Evolutionary conservation across 2,329 filamentous ascomycete genomes (phyloP), one percentile per base, ranked within the genome.

Genomic region (Alternaria gansuensis): DNA sequence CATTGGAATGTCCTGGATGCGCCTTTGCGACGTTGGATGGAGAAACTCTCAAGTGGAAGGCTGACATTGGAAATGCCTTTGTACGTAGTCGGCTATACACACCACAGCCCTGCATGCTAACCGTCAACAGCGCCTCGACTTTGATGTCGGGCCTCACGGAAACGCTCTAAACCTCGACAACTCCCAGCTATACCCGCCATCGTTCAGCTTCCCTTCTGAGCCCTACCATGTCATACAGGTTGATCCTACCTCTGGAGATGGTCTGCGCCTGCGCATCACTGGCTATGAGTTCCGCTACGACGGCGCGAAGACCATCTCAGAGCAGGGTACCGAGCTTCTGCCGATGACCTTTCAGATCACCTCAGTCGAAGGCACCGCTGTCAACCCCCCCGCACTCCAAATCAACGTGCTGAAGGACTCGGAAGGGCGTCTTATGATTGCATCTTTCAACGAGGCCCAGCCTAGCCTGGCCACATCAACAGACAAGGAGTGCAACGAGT

Each of bases 371-470:
- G 68, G 66, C 21, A 67, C 64, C 40, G 34, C 68, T 3, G 69
- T 78, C 52, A 53, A 70, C 33, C 71, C 73, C 24, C 75, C 76
- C 5, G 65, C 68, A 5, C 65, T 79, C 41, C 72, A 66, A 10
- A 74, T 79, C 65, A 76, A 76, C 58, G 61, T 78, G 1, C 67
- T 78, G 31, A 78, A 79, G 60, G 71, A 77, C 29, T 56, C 69
- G 3, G 69, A 72, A 37, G 77, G 76, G 13, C 70, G 70, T 28
- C 68, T 79, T 14, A 75, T 75, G 71, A 77, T 79, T 48, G 73
- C 75, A 17, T 77, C 76, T 0, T 75, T 78, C 64, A 59, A 74
- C 36, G 63, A 65, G 3, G 60, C 68, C n/a, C 54, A 71, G 40
- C 49, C 65, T 5, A 61, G 49, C 17, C 70, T 71, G 45, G 59